Base-by-base conservation (phyloP, 2,329 filamentous ascomycete genomes). In the Fusarium sp. region DNA sequence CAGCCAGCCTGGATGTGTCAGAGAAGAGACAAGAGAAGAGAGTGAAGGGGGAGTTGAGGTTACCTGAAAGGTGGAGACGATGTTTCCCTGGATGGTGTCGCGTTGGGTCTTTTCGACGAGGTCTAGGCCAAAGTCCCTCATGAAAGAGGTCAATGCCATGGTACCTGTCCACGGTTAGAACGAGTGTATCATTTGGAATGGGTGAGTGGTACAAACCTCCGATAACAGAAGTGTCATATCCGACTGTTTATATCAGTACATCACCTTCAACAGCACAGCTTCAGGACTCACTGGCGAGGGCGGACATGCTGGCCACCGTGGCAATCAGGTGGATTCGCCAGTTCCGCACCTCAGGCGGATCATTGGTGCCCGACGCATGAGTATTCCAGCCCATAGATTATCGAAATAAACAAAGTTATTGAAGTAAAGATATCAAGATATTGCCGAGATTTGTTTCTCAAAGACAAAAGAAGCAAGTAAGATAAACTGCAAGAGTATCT, bases 171-270 rank as follows among this genome's bases (percentile, higher is more conserved):
- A 19, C 18, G 1, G 7, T 39, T 8, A 39, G 12, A 14, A 14
- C 4, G 21, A 3, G 9, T 4, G 0, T 10, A 5, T 31, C 7
- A 12, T 9, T 4, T 0, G 2, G 11, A 1, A 1, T 3, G 1
- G 16, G 10, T 10, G 5, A 54, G 19, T 21, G 10, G 38, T n/a
- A 35, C 49, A 31, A 54, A 61, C 58, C 81, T 45, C 82, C 82
- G 29, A 83, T 83, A 52, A 83, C 80, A 25, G 80, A 78, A 23
- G 80, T 81, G 19, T 82, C 81, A 57, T 82, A 82, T 63, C 79
- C 80, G 78, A 82, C 79, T 79, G 37, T 4, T 3, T 14, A 42
- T 14, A 25, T 65, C 37, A 67, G 46, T 29, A 55, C 15, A 1
- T 1, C 1, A 2, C 4, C 37, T 38, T 21, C 35, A 21, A 4